Base-by-base conservation (phyloP, 1,139 yeast genomes). In the Candida smagusa region DNA sequence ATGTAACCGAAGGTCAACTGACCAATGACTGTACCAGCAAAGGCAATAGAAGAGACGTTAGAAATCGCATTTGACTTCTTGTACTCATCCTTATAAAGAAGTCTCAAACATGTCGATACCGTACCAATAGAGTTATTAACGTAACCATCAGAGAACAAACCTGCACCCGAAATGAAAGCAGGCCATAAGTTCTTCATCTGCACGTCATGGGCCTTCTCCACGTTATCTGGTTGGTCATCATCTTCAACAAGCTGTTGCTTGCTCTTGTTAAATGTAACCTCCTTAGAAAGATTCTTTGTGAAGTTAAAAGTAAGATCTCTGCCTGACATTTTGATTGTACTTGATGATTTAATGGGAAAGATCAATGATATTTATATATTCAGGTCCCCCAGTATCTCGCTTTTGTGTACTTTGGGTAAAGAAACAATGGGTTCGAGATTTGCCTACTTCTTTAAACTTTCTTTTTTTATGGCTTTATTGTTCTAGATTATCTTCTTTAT, bases 131-230 rank as follows among this genome's bases (percentile, higher is more conserved):
- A 74, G 49, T 72, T 74, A 46, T 73, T 74, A 45, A 72, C 76
- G 48, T 72, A 73, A 9, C 79, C 79, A 56, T 74, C 79, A 8
- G 77, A 71, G 34, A 73, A 66, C 48, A 73, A 67, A 5, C 78
- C 78, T 45, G 71, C 72, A 13, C 79, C 79, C 37, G 77, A 42
- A 30, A 43, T 36, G 28, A 49, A 49, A 7, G 53, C 53, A 6
- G 53, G 53, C 48, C 46, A 52, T 36, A 65, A 56, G 37, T 55
- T 61, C 30, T 54, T 62, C 41, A 49, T 43, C 36, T 52, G 47
- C 9, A 65, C 67, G 36, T 58, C 52, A 12, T 42, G 47, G 4
- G 37, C 48, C 27, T 41, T 42, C 28, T 50, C 51, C n/a, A 40
- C 48, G 2, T 54, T 52, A 22, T 58, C 65, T 3, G 49, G 61